Evolutionary conservation across 208 protist genomes (phyloP), one percentile per base, ranked within the genome.

Genomic region (Acanthamoeba healyi): DNA sequence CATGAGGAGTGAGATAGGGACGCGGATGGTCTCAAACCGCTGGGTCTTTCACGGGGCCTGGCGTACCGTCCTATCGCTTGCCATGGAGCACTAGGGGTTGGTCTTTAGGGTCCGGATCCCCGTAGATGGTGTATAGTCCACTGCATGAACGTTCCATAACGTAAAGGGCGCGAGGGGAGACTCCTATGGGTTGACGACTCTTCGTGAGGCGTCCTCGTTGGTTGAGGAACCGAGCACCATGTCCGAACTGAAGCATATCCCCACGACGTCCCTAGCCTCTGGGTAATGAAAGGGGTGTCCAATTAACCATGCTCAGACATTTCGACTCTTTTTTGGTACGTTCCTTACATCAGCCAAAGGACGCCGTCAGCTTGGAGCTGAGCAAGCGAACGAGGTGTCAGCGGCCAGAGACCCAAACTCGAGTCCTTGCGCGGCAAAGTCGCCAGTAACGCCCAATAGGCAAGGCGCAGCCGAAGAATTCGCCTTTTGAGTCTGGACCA

Each of bases 91-190:
- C 74, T 84, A 84, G 74, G 74, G 74, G 74, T 84, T 22, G 14
- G 44, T 22, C 26, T 7, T 26, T 14, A 38, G 32, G 29, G n/a
- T 84, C 74, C n/a, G 74, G 74, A 84, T 84, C 74, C 74, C 74
- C 74, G 44, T 84, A 84, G 74, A 84, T 84, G 74, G 74, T 84
- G 74, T 84, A 84, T 56, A 42, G 74, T 84, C 74, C 74, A 84
- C 40, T 51, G 74, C 74, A 84, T 56, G 74, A 84, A 36, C 74
- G 74, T 84, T 84, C 74, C 44, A 84, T 7, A 84, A 5, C 44
- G 7, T 56, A 54, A 24, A 56, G 44, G 17, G 74, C 74, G 74
- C 74, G n/a, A 46, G 42, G 74, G 22, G 42, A 84, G n/a, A 42
- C 6, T 38, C n/a, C 29, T 5, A 19, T 22, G 2, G 74, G 74